Evolutionary conservation across 2,329 filamentous ascomycete species (phyloP).

Genomic region (Epichloe gansuensis): DNA sequence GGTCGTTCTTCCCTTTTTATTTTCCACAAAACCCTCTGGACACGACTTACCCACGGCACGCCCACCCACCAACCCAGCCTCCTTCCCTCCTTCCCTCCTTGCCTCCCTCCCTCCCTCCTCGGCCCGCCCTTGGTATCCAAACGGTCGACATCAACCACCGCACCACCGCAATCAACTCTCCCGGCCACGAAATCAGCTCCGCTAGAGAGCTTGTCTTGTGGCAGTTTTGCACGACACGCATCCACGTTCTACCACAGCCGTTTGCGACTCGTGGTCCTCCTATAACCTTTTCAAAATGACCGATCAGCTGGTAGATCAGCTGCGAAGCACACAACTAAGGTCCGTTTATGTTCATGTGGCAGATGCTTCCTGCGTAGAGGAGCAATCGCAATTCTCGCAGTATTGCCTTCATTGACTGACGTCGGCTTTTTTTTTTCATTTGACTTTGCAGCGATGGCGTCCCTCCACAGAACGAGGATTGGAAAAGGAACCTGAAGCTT

Average conservation of each 20-base stretch:
- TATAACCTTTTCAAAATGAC: slow-evolving; percentile 24
- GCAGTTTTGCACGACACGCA: slow-evolving; percentile 14
- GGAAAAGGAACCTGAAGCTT: slow-evolving; percentile 62
- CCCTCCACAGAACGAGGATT: slow-evolving; percentile 43
- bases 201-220: slow-evolving; percentile 1
- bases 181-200: background rate
- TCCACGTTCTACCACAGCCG: background rate
- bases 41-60: background rate
- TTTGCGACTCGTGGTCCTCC: slow-evolving; percentile 13
- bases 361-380: background rate
- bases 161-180: background rate
- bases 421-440: background rate
- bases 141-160: background rate
- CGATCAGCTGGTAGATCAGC: slow-evolving; percentile 33
- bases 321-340: slow-evolving; percentile 30
- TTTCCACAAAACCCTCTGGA: slow-evolving; percentile 3
- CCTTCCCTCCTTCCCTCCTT: background rate
- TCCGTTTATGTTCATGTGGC: slow-evolving; percentile 15
- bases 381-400: background rate
- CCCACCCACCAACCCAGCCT: slow-evolving; percentile 1
- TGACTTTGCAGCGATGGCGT: slow-evolving; percentile 31
- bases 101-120: background rate
- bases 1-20: background rate
- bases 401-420: slow-evolving; percentile 1
- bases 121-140: background rate